Evolutionary conservation across 768 basidiomycete species (phyloP).

Genomic region (Suillus fuscotomentosus): DNA sequence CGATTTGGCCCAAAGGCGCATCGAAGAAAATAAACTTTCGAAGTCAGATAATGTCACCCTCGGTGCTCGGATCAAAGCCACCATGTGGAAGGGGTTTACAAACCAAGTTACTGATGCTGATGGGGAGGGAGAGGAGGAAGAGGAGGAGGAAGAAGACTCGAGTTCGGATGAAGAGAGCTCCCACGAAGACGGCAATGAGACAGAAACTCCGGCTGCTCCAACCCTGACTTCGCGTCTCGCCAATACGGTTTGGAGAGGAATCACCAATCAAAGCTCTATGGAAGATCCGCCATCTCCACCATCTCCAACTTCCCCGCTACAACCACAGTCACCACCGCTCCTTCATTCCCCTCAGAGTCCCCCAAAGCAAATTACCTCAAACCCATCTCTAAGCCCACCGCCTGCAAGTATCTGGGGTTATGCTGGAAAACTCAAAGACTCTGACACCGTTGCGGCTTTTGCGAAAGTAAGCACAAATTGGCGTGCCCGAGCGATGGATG

Average conservation of each 20-base stretch:
- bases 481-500: slow-evolving; percentile 55
- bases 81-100: slow-evolving; percentile 68
- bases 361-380: slow-evolving; percentile 4
- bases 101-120: slow-evolving; percentile 46
- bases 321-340: slow-evolving; percentile 25
- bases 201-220: slow-evolving; percentile 37
- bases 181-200: slow-evolving; percentile 43
- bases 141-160: slow-evolving; percentile 24
- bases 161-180: slow-evolving; percentile 24
- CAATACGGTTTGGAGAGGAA: slow-evolving; percentile 70
- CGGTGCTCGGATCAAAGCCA: slow-evolving; percentile 54
- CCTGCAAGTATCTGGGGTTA: slow-evolving; percentile 60
- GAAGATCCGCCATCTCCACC: slow-evolving; percentile 43
- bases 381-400: slow-evolving; percentile 9
- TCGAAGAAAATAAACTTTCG: slow-evolving; percentile 33
- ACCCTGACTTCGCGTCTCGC: slow-evolving; percentile 55
- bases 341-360: slow-evolving; percentile 8
- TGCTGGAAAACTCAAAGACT: slow-evolving; percentile 71
- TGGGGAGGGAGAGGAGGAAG: slow-evolving; percentile 30
- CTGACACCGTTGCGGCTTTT: slow-evolving; percentile 66
- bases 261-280: slow-evolving; percentile 75
- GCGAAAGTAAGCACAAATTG: slow-evolving; percentile 77
- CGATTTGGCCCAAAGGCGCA: slow-evolving; percentile 56
- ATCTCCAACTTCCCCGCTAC: slow-evolving; percentile 30
- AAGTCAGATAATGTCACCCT: slow-evolving; percentile 41